Base-by-base conservation (phyloP, 2,329 filamentous ascomycete genomes). In the Geoglossum cookeanum region DNA sequence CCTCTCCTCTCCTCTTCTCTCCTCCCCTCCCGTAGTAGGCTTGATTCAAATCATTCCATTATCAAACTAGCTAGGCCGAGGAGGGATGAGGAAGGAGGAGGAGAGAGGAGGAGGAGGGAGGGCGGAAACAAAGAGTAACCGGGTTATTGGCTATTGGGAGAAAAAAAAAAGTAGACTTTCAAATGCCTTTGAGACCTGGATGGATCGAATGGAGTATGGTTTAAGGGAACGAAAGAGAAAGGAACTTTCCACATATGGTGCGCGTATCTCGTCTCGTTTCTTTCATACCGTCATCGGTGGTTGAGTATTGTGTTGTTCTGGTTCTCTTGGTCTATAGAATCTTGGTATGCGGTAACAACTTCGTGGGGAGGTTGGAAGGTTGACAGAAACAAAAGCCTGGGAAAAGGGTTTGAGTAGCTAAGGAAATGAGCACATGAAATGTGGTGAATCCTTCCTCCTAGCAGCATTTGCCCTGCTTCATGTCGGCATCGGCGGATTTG, bases 391-490 rank as follows among this genome's bases (percentile, higher is more conserved):
- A 4, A 33, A 33, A 51, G 11, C 30, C 30, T 29, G 27, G 48
- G 42, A 45, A 45, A 15, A 22, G 9, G 35, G 22, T 22, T 42
- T 42, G 22, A 22, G 17, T 11, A 45, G 42, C 42, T 7, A 37
- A 45, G 13, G 17, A 17, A 22, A 44, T n/a, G 44, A 55, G n/a
- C 17, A 55, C 11, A 13, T 53, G 39, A 42, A 55, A 64, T 69
- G 75, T 80, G 22, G 4, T 33, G 1, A 27, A 29, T 3, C 15
- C 1, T 13, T 48, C 15, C 45, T 29, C 54, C 32, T 51, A 91
- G 73, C 87, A 92, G 75, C 87, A 92, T 71, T 86, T 86, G 68
- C 84, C 83, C 63, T 81, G 78, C 78, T 94, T 91, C 66, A 80
- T 77, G 65, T 86, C 79, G 66, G 87, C 79, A 65, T 92, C 87